Base-by-base conservation (phyloP, 2,329 filamentous ascomycete genomes). In the Diaporthe vaccinii region DNA sequence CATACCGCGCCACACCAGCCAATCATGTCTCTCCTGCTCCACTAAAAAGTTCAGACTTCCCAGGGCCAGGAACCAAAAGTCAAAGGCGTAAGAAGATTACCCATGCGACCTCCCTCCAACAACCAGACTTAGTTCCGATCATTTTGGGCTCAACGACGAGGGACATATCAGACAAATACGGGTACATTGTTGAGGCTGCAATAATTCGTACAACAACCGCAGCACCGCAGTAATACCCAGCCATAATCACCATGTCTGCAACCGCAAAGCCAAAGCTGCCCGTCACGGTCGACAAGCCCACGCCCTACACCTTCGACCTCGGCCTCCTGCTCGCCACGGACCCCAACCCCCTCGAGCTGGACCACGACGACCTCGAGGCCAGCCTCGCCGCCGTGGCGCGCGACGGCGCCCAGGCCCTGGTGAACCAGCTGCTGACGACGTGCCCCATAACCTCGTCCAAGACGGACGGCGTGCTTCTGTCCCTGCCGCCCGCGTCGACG, bases 221-320 rank as follows among this genome's bases (percentile, higher is more conserved):
- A 59, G 6, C 25, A 44, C 55, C 28, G 36, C 34, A 31, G 2
- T n/a, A n/a, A 17, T 0, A 57, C 61, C 34, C 51, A 70, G 15
- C 53, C 53, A 55, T 15, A 39, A n/a, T 31, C 67, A 49, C 49
- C 59, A 79, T 76, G 78, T 51, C 75, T 28, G 44, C 55, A 34
- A 25, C 84, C 70, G 78, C 84, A 59, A 75, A 76, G 51, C 83
- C 85, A 76, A 90, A 90, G 81, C 86, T 91, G 75, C 89, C 91
- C 59, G 88, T 94, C 77, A 90, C 89, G 22, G 93, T 95, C 82
- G 88, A 92, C 76, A 97, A 97, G 85, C 93, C 95, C 6, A 97
- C 94, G 9, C 95, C 96, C 14, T 98, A 97, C 88, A 95, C 92
- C 79, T 98, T 97, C 87, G 95, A 98, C 84, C 92, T 98, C n/a